A percentile compares a stretch with the other conserved stretches of the same genome.
phyloP scores from a whole-genome alignment of 495 filamentous ascomycete genomes.

The Apodospora peruviana region DNA sequence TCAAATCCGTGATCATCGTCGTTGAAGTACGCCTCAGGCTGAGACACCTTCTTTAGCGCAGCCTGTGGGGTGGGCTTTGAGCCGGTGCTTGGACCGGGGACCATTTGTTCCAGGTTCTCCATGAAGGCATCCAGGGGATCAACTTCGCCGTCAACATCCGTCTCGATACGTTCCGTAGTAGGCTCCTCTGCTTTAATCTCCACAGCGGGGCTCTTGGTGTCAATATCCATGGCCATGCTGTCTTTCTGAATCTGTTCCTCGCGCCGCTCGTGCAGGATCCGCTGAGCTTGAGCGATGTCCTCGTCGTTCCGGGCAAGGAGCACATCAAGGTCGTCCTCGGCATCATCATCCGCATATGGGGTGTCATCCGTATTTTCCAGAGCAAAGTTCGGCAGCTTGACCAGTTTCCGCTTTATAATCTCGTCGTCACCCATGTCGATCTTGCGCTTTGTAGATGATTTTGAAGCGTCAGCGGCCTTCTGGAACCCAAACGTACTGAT shows the following conservation, averaged over 20 bases:
- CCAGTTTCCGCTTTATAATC: conserved; percentile 74
- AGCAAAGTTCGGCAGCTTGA: conserved; percentile 74
- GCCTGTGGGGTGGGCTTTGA: conserved; percentile 38
- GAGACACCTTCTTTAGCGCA: conserved; percentile 42
- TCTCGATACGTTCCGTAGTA: conserved; percentile 30
- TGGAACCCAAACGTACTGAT: conserved; percentile 81
- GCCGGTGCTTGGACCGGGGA: conserved; percentile 10
- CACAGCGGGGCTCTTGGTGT: conserved; percentile 27
- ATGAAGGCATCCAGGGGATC: conserved; percentile 97
- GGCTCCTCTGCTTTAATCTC: conserved; percentile 18
- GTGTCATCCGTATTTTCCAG: conserved; percentile 56
- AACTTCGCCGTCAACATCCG: conserved; percentile 66
- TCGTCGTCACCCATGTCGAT: conserved; percentile 88
- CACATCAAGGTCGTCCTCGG: conserved; percentile 66
- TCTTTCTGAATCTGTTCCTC: conserved; percentile 43
- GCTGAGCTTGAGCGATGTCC: conserved; percentile 76
- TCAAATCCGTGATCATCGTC: conserved; percentile 74
- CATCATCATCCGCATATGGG: conserved; percentile 53
- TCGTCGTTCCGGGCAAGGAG: conserved; percentile 68
- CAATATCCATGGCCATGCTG: conserved; percentile 46
- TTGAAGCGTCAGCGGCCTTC: conserved; percentile 61
- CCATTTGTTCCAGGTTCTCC: conserved; percentile 56
- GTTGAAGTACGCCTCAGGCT: conserved; percentile 81
- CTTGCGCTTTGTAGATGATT: conserved; percentile 60
- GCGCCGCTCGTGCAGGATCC: conserved; percentile 56